Conservation (phyloP, 2,329 filamentous ascomycete genomes). For the Eutypella sp. region DNA sequence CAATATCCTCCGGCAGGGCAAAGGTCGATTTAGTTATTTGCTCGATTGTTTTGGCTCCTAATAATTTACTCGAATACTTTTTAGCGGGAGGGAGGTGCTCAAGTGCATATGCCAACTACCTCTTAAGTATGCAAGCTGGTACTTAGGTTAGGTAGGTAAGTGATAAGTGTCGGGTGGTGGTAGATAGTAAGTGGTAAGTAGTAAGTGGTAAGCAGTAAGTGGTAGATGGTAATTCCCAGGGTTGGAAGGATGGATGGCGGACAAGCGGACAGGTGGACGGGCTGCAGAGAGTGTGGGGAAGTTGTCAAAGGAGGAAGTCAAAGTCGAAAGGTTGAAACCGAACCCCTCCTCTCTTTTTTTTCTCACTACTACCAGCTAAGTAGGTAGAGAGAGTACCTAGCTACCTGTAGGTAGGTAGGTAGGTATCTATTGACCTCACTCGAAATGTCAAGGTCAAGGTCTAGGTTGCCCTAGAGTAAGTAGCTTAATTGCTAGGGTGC, state of each 20-base stretch:
- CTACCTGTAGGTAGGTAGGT: background rate
- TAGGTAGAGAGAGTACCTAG: background rate
- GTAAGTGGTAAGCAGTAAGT: no score
- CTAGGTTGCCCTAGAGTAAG: background rate
- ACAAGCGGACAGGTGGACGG: background rate
- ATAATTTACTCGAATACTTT: no score
- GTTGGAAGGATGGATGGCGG: no score
- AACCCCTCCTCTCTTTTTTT: background rate
- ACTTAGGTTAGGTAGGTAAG: no score
- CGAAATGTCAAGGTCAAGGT: no score
- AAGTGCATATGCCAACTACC: no score
- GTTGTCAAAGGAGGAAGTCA: background rate
- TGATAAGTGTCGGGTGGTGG: no score
- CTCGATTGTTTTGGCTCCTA: background rate
- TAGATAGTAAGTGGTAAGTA: no score
- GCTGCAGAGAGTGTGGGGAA: background rate
- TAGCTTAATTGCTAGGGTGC: background rate
- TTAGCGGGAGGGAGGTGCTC: no score
- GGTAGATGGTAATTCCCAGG: no score
- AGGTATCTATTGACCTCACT: background rate
- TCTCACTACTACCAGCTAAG: background rate
- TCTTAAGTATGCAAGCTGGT: no score
- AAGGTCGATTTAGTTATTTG: constrained; percentile 1
- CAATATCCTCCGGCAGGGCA: constrained; percentile 1
- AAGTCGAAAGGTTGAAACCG: background rate